A percentile compares a stretch with the other conserved stretches of the same genome.
phyloP scores from a whole-genome alignment of 768 basidiomycete species.

The Aureoboletus auriporus region DNA sequence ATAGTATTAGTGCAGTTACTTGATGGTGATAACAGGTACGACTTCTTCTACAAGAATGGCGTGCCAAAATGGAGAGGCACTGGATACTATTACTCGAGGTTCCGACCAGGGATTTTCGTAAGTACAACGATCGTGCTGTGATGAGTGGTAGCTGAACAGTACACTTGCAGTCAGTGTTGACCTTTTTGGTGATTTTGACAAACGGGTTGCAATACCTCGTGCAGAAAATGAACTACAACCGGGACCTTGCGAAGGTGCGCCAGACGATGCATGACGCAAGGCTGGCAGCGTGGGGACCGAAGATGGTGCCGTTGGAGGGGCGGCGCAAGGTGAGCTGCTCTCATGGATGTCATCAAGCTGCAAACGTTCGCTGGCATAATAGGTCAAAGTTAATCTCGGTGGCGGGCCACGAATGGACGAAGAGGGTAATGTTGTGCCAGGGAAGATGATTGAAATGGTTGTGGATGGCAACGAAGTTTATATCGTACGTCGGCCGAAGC shows the following conservation, averaged over 20 bases:
- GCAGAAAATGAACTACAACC: constrained; percentile 71
- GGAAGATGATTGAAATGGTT: constrained; percentile 70
- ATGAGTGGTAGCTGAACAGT: background rate
- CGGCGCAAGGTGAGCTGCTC: constrained; percentile 57
- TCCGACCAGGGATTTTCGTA: constrained; percentile 87
- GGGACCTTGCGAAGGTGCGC: constrained; percentile 68
- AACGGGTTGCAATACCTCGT: constrained; percentile 81
- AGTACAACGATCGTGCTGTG: constrained; percentile 18
- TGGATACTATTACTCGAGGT: constrained; percentile 95
- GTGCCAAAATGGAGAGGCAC: constrained; percentile 96
- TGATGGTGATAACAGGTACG: constrained; percentile 50
- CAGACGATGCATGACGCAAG: constrained; percentile 58
- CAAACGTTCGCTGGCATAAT: constrained; percentile 8
- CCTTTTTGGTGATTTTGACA: constrained; percentile 74
- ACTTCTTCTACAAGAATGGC: constrained; percentile 96
- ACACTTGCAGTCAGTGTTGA: constrained; percentile 57
- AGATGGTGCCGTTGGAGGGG: constrained; percentile 57
- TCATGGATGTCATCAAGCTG: background rate
- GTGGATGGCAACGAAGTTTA: constrained; percentile 75
- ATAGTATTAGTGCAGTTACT: background rate
- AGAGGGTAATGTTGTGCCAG: constrained; percentile 47
- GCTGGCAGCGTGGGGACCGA: constrained; percentile 78
- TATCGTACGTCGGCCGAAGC: constrained; percentile 50
- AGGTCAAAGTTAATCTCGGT: constrained; percentile 74
- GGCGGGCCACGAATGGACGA: constrained; percentile 48